Conservation (phyloP, 2,329 filamentous ascomycete species). For the Cadophora malorum region DNA sequence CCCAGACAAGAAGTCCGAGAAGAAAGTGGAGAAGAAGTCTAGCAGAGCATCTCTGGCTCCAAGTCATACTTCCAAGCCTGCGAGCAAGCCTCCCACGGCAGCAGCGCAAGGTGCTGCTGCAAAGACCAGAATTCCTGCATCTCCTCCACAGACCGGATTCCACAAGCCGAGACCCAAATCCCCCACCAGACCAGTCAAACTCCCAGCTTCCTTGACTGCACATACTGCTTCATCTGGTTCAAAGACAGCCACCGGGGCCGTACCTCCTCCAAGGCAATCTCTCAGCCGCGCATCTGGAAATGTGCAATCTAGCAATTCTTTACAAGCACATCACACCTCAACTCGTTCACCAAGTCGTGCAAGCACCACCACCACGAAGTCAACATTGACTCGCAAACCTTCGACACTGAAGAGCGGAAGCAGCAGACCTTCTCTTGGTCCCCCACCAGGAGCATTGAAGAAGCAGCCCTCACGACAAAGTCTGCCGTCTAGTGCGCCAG, state of each 20-base stretch:
- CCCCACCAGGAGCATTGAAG: conserved; percentile 51
- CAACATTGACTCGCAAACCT: conserved; percentile 37
- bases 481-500: conserved; percentile 56
- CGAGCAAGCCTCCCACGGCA: conserved; percentile 36
- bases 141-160: conserved; percentile 48
- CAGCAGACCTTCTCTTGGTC: conserved; percentile 54
- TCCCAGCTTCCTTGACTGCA: conserved; percentile 71
- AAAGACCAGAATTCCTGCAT: conserved; percentile 40
- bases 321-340: conserved; percentile 43
- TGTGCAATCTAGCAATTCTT: conserved; percentile 42
- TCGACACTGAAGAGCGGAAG: conserved; percentile 38
- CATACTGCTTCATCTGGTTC: conserved; percentile 74
- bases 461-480: conserved; percentile 62
- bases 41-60: conserved; percentile 33
- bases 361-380: conserved; percentile 32
- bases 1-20: conserved; percentile 33
- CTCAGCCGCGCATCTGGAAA: conserved; percentile 50
- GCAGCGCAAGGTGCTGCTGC: conserved; percentile 32
- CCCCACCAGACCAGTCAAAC: conserved; percentile 69
- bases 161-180: conserved; percentile 69
- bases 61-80: conserved; percentile 32
- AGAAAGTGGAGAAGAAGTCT: conserved; percentile 34
- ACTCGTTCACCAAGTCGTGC: conserved; percentile 43
- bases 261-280: conserved; percentile 48
- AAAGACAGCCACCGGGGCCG: conserved; percentile 56